phyloP scores from a whole-genome alignment of 805 yeast genomes.

The Nakazawaea sp. region DNA sequence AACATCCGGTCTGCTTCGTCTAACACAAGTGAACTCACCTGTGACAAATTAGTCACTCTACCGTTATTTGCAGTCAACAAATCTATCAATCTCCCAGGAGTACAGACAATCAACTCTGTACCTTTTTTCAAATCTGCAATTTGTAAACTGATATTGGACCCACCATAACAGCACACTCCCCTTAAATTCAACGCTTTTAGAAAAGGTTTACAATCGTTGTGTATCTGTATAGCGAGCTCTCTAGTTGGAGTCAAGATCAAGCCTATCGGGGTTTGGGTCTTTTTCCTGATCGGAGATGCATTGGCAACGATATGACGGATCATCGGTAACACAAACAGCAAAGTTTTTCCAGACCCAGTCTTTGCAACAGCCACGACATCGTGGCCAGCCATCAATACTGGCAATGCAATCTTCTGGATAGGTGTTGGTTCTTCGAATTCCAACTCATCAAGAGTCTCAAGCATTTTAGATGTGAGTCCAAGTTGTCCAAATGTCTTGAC shows the following conservation, averaged over 20 bases:
- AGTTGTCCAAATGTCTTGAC: conserved; percentile 73
- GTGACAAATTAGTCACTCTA: conserved; percentile 54
- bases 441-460: conserved; percentile 44
- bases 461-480: conserved; percentile 60
- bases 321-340: conserved; percentile 80
- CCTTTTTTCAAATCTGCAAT: conserved; percentile 75
- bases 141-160: conserved; percentile 75
- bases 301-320: conserved; percentile 80
- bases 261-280: conserved; percentile 64
- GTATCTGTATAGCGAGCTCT: conserved; percentile 82
- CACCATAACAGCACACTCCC: conserved; percentile 86
- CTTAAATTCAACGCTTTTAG: conserved; percentile 39
- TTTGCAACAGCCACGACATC: conserved; percentile 93
- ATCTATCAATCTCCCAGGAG: conserved; percentile 94
- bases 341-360: conserved; percentile 95
- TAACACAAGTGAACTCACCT: conserved; percentile 76
- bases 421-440: conserved; percentile 67
- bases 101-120: conserved; percentile 77
- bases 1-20: conserved; percentile 98
- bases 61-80: conserved; percentile 79
- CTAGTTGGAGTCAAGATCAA: conserved; percentile 85
- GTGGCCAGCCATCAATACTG: conserved; percentile 82
- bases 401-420: conserved; percentile 86
- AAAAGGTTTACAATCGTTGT: conserved; percentile 57
- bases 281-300: conserved; percentile 18